Percentiles rank a stretch among this genome's conserved stretches.
phyloP scores from a whole-genome alignment of 179 eudicot species.

The Vitellaria paradoxa region DNA sequence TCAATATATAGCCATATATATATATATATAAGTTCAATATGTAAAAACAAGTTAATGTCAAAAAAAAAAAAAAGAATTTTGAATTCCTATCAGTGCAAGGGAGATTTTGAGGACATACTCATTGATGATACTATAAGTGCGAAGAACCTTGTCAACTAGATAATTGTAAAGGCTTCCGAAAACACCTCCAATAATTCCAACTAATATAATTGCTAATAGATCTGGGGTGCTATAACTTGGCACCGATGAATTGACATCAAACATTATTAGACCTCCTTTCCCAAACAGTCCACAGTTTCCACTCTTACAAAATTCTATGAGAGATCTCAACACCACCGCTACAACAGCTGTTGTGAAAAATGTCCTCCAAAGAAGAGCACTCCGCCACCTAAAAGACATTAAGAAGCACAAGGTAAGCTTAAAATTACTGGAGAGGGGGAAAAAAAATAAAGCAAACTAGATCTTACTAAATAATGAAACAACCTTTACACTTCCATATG shows the following conservation, averaged over 20 bases:
- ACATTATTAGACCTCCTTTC: slow-evolving; percentile 91
- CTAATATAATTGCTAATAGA: slow-evolving; percentile 56
- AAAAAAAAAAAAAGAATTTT: neutral
- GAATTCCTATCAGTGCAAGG: neutral
- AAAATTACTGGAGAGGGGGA: neutral
- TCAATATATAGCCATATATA: neutral
- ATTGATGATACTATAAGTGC: slow-evolving; percentile 67
- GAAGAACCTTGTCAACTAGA: slow-evolving; percentile 80
- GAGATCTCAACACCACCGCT: slow-evolving; percentile 73
- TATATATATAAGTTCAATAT: neutral
- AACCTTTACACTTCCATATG: neutral
- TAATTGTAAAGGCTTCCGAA: slow-evolving; percentile 84
- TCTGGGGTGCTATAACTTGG: slow-evolving; percentile 52
- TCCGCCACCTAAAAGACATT: slow-evolving; percentile 54
- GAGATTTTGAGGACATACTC: slow-evolving; percentile 50
- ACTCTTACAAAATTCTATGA: slow-evolving; percentile 56
- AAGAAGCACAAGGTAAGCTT: neutral
- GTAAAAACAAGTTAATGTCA: neutral
- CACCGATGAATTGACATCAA: slow-evolving; percentile 60
- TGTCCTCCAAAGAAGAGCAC: slow-evolving; percentile 96
- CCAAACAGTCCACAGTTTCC: slow-evolving; percentile 92
- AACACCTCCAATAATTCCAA: slow-evolving; percentile 83
- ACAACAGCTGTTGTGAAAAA: slow-evolving; percentile 96
- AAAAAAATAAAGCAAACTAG: neutral
- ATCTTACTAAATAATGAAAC: neutral